A percentile compares a stretch with the other conserved stretches of the same genome.
Conservation (phyloP, 495 filamentous ascomycete species). For the Bombardia bombarda region DNA sequence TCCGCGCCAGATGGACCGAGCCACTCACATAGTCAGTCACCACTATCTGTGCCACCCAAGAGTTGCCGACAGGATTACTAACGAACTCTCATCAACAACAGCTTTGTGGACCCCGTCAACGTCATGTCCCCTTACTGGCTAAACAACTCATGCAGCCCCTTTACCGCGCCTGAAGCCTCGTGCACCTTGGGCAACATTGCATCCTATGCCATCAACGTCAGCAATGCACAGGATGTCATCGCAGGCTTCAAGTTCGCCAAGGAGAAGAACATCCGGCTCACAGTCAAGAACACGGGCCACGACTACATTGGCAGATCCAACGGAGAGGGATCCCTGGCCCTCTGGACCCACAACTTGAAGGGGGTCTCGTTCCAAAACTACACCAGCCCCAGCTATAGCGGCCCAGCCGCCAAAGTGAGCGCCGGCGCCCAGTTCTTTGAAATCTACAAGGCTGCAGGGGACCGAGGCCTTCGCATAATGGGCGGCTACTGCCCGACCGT, state of each 20-base stretch:
- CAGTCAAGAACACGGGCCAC: constrained; percentile 38
- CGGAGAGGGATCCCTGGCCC: constrained; percentile 44
- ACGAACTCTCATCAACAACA: too few species aligned
- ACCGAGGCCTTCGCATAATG: constrained; percentile 33
- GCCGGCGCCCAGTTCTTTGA: constrained; percentile 46
- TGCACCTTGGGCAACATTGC: constrained; percentile 50
- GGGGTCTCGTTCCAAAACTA: constrained; percentile 31
- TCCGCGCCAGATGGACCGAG: too few species aligned
- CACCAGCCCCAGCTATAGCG: constrained; percentile 25
- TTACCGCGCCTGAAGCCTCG: constrained; percentile 23
- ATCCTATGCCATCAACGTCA: constrained; percentile 45
- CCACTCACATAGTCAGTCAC: too few species aligned
- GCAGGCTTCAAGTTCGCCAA: constrained; percentile 40
- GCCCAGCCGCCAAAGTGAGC: constrained; percentile 42
- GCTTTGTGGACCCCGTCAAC: constrained; percentile 10
- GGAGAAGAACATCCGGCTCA: constrained; percentile 26
- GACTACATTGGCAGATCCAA: constrained; percentile 35
- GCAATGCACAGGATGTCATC: constrained; percentile 23
- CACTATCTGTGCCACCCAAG: too few species aligned
- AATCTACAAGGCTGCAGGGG: constrained; percentile 31
- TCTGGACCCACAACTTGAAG: constrained; percentile 58
- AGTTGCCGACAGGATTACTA: too few species aligned
- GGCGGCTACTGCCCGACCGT: constrained; percentile 42
- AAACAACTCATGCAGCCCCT: constrained; percentile 51
- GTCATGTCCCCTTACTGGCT: constrained; percentile 38